phyloP scores from a whole-genome alignment of 2,329 filamentous ascomycete species.

The Aspergillus uvarum region DNA sequence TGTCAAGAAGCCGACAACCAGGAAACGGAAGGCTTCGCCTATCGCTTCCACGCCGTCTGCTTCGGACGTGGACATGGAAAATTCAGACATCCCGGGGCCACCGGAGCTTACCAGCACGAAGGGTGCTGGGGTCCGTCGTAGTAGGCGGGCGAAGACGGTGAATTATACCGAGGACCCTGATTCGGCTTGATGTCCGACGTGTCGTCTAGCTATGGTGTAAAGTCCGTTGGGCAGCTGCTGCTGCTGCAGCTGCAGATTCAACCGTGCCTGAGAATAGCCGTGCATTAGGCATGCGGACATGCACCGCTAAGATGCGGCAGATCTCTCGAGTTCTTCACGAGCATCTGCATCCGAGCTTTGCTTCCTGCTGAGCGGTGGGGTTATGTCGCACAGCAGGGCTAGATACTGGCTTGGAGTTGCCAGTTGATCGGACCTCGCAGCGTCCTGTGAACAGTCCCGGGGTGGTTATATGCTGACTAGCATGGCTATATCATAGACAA shows the following conservation, averaged over 20 bases:
- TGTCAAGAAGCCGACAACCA: constrained; percentile 21
- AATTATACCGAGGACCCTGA: constrained; percentile 38
- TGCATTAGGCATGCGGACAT: not conserved
- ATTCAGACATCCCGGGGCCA: constrained; percentile 10
- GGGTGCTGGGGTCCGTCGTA: constrained; percentile 25
- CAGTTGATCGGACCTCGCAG: too few relatives aligned
- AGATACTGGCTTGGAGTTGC: too few relatives aligned
- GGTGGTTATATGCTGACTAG: too few relatives aligned
- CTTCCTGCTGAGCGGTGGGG: too few relatives aligned
- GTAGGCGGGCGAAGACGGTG: constrained; percentile 33
- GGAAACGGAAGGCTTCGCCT: constrained; percentile 34
- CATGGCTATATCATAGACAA: too few relatives aligned
- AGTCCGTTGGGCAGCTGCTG: too few relatives aligned
- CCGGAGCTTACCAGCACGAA: constrained; percentile 10
- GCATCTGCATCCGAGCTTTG: too few relatives aligned
- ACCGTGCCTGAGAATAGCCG: not conserved
- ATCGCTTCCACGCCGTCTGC: constrained; percentile 27
- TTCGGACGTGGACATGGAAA: constrained; percentile 27
- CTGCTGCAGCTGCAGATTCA: not conserved
- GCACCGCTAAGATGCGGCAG: too few relatives aligned
- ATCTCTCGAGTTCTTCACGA: too few relatives aligned
- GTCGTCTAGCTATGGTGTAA: too few relatives aligned
- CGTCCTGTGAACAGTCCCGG: too few relatives aligned
- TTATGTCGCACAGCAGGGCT: too few relatives aligned
- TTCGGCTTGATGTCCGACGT: constrained; percentile 13